Base-by-base conservation (phyloP, 1,139 yeast genomes). In the Yamadazyma atmosphaerica region DNA sequence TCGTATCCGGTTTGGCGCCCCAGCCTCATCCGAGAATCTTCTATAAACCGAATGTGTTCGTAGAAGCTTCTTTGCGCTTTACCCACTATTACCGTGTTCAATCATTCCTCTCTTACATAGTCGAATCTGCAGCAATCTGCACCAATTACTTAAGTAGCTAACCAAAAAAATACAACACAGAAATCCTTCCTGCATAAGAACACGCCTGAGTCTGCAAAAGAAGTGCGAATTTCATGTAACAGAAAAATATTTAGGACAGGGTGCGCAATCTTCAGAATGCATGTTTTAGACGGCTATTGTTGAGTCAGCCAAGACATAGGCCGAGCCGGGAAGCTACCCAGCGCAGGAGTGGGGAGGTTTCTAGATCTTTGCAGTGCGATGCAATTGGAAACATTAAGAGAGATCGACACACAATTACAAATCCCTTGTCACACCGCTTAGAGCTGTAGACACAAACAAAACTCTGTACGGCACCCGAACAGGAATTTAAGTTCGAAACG, bases 231-330 rank as follows among this genome's bases (percentile, higher is more conserved):
- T 23, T 23, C 26, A 23, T 23, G 26, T 23, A 23, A 12, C 26
- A 23, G 26, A 23, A 23, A 23, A 23, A 23, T 23, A 23, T 23
- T 23, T 23, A 23, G 26, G n/a, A 23, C 26, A 23, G n/a, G 12
- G 11, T 8, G 26, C 11, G 11, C 7, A 23, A 8, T 9, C 26
- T 4, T n/a, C 7, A 11, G 12, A 23, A 23, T 4, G 5, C n/a
- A 12, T 23, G n/a, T 23, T 11, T 7, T 11, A 23, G 26, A 23
- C 26, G 26, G 26, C 26, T 23, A 23, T 7, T 7, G 26, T 23
- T 23, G n/a, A 7, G 9, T 7, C 23, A 21, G 7, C 10, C 23
- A 21, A 21, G 7, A n/a, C n/a, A n/a, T 21, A 21, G 23, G 10
- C 9, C 26, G 12, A 23, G 11, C 12, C 4, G 26, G 26, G n/a